Conservation (phyloP, 768 basidiomycete genomes). For the Ramaria rubella region DNA sequence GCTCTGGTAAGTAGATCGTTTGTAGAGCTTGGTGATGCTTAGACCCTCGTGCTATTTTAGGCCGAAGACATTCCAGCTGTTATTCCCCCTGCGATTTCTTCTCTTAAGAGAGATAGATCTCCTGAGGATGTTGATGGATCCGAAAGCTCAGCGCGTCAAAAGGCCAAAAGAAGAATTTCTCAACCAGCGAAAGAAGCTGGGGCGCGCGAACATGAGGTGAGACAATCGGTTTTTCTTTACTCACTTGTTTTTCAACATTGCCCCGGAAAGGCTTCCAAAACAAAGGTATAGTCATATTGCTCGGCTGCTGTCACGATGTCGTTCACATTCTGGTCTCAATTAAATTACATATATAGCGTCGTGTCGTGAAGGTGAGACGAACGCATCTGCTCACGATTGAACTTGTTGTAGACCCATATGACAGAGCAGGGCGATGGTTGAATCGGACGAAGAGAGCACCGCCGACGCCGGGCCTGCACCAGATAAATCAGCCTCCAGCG, state of each 20-base stretch:
- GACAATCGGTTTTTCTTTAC: too few species aligned
- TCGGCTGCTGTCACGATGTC: neutral
- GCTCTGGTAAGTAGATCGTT: constrained; percentile 29
- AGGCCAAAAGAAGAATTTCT: neutral
- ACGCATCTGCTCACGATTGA: neutral
- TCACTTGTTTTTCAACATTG: neutral
- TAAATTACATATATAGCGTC: neutral
- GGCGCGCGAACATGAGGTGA: neutral
- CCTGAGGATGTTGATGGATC: neutral
- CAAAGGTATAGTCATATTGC: neutral
- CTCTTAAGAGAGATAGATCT: neutral
- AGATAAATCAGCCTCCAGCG: neutral
- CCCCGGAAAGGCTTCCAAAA: neutral
- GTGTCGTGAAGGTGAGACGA: neutral
- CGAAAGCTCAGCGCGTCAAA: neutral
- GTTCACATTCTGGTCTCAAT: neutral
- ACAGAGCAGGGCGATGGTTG: neutral
- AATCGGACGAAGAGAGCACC: constrained; percentile 8
- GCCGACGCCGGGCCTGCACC: neutral
- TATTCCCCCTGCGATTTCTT: neutral
- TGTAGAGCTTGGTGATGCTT: neutral
- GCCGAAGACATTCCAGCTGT: neutral
- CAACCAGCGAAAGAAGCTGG: neutral
- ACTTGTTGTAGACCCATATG: neutral
- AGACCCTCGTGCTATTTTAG: neutral